Percentiles rank a stretch among this genome's conserved stretches.
Evolutionary conservation across 2,329 filamentous ascomycete genomes (phyloP).

Genomic region (Stachybotrys echinatus): DNA sequence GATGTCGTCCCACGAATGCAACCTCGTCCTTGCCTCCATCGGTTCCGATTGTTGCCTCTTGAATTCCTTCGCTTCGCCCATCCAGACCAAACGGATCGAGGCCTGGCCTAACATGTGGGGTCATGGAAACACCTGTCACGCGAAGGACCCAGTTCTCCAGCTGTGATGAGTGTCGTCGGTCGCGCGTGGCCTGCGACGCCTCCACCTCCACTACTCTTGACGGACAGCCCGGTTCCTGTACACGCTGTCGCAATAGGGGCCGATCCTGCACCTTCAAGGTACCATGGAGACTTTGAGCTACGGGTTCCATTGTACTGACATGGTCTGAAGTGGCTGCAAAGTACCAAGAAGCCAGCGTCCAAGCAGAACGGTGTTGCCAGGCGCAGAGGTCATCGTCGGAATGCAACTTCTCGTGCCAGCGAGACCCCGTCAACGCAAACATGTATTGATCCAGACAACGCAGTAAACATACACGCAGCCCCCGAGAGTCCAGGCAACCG

Average conservation of each 20-base stretch:
- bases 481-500: no score
- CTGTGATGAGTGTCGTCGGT: conserved; percentile 24
- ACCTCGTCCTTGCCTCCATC: not conserved
- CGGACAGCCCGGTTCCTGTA: conserved; percentile 62
- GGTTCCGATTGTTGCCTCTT: not conserved
- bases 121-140: conserved; percentile 10
- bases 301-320: not conserved
- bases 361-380: not conserved
- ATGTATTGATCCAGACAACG: no score
- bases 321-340: conserved; percentile 17
- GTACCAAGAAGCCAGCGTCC: conserved; percentile 8
- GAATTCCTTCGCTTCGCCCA: not conserved
- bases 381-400: conserved; percentile 10
- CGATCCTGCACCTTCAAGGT: conserved; percentile 23
- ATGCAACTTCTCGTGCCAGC: conserved; percentile 6
- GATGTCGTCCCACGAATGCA: not conserved
- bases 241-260: conserved; percentile 40
- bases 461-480: no score
- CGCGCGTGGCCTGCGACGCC: conserved; percentile 23
- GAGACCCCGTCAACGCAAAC: no score
- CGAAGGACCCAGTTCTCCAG: conserved; percentile 30
- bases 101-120: no score
- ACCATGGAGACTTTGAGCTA: not conserved
- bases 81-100: no score
- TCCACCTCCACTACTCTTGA: conserved; percentile 41